A percentile compares a stretch with the other conserved stretches of the same genome.
Evolutionary conservation across 345 rosid genomes (phyloP).

Genomic region (Ricinus communis): DNA sequence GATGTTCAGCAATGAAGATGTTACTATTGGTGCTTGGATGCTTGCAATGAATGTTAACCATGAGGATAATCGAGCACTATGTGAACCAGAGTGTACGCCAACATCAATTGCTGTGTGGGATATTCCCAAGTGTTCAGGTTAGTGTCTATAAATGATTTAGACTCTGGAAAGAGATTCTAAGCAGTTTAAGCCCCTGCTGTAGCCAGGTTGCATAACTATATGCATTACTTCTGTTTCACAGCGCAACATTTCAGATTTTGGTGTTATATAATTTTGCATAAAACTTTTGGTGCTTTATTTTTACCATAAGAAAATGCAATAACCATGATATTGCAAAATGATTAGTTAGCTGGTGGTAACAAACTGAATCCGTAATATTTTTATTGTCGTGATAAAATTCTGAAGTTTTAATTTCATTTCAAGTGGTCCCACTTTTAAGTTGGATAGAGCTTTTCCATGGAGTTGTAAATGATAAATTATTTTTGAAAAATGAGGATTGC

Average conservation of each 20-base stretch:
- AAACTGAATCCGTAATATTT: background rate
- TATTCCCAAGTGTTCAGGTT: conserved; percentile 95
- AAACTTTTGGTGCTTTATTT: background rate
- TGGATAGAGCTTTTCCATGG: background rate
- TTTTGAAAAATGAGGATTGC: background rate
- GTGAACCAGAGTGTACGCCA: conserved; percentile 66
- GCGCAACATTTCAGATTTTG: background rate
- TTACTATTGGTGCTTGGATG: conserved; percentile 97
- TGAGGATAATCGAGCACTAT: conserved; percentile 65
- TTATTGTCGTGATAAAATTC: background rate
- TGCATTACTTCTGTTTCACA: background rate
- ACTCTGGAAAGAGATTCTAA: background rate
- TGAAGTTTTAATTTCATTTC: background rate
- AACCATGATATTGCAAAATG: background rate
- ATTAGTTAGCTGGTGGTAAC: background rate
- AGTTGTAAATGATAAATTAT: background rate
- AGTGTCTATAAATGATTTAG: conserved; percentile 17
- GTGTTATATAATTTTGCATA: background rate
- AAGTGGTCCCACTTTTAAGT: background rate
- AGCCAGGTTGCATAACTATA: background rate
- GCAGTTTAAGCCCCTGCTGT: background rate
- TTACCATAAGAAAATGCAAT: background rate
- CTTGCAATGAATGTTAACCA: conserved; percentile 94
- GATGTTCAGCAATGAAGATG: conserved; percentile 97
- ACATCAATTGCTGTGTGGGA: conserved; percentile 86